Evolutionary conservation across 306 rosid genomes (phyloP).

Genomic region (Purshia tridentata): DNA sequence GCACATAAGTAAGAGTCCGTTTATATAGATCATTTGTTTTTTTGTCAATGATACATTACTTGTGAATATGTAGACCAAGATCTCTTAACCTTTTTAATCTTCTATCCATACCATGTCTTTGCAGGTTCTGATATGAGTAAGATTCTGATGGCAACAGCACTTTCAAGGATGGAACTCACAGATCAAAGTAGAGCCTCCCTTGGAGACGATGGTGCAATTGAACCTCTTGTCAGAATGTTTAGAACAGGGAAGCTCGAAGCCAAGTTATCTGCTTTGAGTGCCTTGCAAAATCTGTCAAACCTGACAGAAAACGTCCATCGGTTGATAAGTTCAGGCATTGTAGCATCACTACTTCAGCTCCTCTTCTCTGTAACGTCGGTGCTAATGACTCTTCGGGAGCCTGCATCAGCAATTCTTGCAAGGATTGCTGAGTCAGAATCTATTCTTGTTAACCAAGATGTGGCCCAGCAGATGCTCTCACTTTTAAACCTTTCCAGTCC

Average conservation of each 20-base stretch:
- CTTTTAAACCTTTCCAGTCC: slow-evolving; percentile 86
- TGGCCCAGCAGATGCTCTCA: slow-evolving; percentile 81
- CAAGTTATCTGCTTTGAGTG: slow-evolving; percentile 78
- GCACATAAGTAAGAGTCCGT: not conserved
- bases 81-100: not conserved
- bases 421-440: slow-evolving; percentile 74
- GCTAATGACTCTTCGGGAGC: slow-evolving; percentile 88
- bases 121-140: slow-evolving; percentile 94
- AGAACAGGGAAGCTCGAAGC: slow-evolving; percentile 77
- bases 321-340: slow-evolving; percentile 61
- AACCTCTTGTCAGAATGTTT: slow-evolving; percentile 72
- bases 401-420: slow-evolving; percentile 88
- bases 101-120: slow-evolving; percentile 16
- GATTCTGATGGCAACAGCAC: slow-evolving; percentile 88
- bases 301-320: slow-evolving; percentile 61
- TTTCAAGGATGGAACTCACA: slow-evolving; percentile 78
- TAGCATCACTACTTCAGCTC: slow-evolving; percentile 66
- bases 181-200: slow-evolving; percentile 70
- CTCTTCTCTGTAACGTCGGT: slow-evolving; percentile 93
- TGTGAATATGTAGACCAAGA: not conserved
- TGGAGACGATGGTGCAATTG: slow-evolving; percentile 80
- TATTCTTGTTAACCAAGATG: slow-evolving; percentile 52
- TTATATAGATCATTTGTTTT: not conserved
- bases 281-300: slow-evolving; percentile 71
- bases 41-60: not conserved